Evolutionary conservation across 2,329 filamentous ascomycete genomes (phyloP), one percentile per base, ranked within the genome.

Genomic region (Fusarium napiforme): DNA sequence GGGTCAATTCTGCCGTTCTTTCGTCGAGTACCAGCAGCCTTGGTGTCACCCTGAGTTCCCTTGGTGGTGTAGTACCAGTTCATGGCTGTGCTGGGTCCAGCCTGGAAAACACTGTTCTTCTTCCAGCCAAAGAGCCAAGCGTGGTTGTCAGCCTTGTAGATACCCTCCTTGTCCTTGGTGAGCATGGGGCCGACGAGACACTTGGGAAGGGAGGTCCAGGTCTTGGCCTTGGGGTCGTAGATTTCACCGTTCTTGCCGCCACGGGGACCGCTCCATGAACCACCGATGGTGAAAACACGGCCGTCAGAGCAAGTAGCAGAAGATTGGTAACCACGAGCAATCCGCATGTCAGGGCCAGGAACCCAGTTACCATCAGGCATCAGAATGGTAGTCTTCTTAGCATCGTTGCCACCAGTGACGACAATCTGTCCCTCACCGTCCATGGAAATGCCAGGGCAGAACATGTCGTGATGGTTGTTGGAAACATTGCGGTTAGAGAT

Each of bases 391-490:
- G 86, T 88, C 58, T 83, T 84, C 12, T 81, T 78, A 8, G 85
- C 84, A 63, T 85, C 83, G 43, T 84, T 84, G 9, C 89, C 89
- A 3, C 89, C 89, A 5, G 85, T 87, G 9, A 91, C 84, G 4
- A 90, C 75, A n/a, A 89, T 83, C 6, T 83, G 81, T 4, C 87
- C 88, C 21, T 85, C 79, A 21, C 82, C 83, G 53, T 87, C 85
- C 19, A 86, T 79, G 6, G 84, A 85, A 34, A 89, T 87, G 7
- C 87, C 88, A 0, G 88, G 87, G 75, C 88, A 89, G 75, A 88
- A 89, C 87, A 88, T 89, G 74, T 88, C 86, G 73, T 88, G 86
- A 12, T 82, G 72, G 1, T 85, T 88, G 72, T 87, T 78, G 61
- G 79, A 77, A 9, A 84, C 40, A 18, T 69, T 72, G 10, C 64